Percentiles rank a stretch among this genome's conserved stretches.
Evolutionary conservation across 352 stramenopile genomes (phyloP).

Genomic region (Paralagenidium karlingii): DNA sequence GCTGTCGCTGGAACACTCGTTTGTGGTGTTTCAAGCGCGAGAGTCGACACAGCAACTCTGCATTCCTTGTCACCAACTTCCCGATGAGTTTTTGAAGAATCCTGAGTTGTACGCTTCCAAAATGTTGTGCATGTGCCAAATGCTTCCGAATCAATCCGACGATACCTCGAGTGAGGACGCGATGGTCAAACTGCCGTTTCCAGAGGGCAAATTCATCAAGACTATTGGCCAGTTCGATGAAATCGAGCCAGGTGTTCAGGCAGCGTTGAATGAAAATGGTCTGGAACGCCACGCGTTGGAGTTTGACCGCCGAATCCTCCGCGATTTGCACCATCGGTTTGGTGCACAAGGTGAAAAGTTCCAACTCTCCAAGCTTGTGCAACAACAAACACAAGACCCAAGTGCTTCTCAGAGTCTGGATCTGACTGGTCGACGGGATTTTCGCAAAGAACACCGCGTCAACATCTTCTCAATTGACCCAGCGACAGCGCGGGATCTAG

Average conservation of each 20-base stretch:
- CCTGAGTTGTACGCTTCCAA: constrained; percentile 45
- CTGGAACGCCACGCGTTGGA: constrained; percentile 67
- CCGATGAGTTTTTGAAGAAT: constrained; percentile 43
- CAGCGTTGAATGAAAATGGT: constrained; percentile 85
- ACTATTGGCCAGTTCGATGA: constrained; percentile 57
- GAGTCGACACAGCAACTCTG: constrained; percentile 25
- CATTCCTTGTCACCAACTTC: constrained; percentile 55
- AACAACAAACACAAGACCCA: too few relatives aligned
- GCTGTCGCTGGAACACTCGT: neutral
- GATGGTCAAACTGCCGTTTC: constrained; percentile 28
- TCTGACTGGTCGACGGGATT: constrained; percentile 78
- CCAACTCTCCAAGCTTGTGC: constrained; percentile 51
- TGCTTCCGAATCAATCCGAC: too few relatives aligned
- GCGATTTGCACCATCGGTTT: constrained; percentile 70
- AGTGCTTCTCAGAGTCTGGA: too few relatives aligned
- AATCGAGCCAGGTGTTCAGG: constrained; percentile 85
- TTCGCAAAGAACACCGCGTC: constrained; percentile 45
- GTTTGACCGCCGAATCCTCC: constrained; percentile 46
- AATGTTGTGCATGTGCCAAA: constrained; percentile 63
- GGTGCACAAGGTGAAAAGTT: constrained; percentile 47
- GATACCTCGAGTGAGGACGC: constrained; percentile 21
- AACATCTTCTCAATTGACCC: constrained; percentile 97
- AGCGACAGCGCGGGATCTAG: constrained; percentile 92
- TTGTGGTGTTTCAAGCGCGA: neutral
- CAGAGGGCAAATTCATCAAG: constrained; percentile 66